phyloP scores from a whole-genome alignment of 2,329 filamentous ascomycete species.

The Diplodia mutila region DNA sequence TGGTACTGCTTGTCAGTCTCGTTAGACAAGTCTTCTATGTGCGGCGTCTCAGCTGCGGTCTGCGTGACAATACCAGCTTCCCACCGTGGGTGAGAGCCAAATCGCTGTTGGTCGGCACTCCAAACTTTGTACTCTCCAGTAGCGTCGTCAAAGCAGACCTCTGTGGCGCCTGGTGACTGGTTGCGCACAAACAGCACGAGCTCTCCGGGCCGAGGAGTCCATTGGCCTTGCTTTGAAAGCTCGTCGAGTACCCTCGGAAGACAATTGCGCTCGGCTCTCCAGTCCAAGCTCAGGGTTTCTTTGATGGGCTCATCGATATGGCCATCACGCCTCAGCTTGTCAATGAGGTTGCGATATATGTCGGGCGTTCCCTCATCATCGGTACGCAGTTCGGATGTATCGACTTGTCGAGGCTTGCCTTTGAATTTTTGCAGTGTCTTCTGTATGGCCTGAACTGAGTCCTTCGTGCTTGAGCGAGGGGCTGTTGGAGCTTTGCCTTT shows the following conservation, averaged over 20 bases:
- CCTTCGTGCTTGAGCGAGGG: conserved; percentile 14
- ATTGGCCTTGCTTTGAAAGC: conserved; percentile 51
- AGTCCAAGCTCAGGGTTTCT: conserved; percentile 60
- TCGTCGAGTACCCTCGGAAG: conserved; percentile 49
- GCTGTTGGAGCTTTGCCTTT: not conserved
- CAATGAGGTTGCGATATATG: conserved; percentile 55
- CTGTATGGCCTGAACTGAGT: conserved; percentile 16
- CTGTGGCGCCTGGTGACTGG: conserved; percentile 33
- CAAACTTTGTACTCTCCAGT: conserved; percentile 31
- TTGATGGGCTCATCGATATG: conserved; percentile 50
- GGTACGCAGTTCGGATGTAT: conserved; percentile 23
- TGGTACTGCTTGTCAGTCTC: conserved; percentile 45
- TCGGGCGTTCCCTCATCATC: conserved; percentile 61
- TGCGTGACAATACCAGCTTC: conserved; percentile 62
- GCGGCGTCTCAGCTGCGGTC: conserved; percentile 48
- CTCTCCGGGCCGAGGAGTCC: conserved; percentile 60
- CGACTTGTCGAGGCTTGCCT: conserved; percentile 24
- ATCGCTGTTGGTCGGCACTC: conserved; percentile 29
- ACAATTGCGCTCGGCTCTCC: conserved; percentile 54
- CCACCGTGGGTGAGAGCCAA: conserved; percentile 54
- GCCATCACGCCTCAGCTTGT: conserved; percentile 50
- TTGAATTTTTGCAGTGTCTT: conserved; percentile 25
- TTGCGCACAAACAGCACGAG: conserved; percentile 57
- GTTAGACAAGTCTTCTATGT: conserved; percentile 52
- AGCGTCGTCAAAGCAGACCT: conserved; percentile 36